Conservation (phyloP, 2,329 filamentous ascomycete genomes). For the Ophiocordyceps sinensis region DNA sequence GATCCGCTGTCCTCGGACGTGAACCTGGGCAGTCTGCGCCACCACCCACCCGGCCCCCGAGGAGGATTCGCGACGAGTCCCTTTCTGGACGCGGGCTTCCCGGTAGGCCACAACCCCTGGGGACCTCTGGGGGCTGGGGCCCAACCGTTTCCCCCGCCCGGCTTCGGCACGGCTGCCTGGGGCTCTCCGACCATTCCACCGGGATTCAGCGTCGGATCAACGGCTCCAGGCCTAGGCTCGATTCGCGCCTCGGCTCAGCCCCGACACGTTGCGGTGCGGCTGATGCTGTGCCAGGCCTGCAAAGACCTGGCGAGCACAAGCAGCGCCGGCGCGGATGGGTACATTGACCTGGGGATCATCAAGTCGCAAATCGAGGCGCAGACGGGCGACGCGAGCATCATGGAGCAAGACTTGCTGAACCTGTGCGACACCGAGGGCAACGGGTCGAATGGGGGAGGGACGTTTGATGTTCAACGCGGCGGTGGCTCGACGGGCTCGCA, state of each 20-base stretch:
- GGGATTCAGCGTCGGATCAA: slow-evolving; percentile 19
- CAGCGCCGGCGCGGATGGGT: slow-evolving; percentile 40
- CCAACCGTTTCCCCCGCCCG: slow-evolving; percentile 30
- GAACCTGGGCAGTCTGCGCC: slow-evolving; percentile 22
- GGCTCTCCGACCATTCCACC: slow-evolving; percentile 17
- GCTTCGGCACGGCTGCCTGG: slow-evolving; percentile 27
- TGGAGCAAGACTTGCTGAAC: slow-evolving; percentile 57
- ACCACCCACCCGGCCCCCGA: slow-evolving; percentile 35
- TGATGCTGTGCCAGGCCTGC: slow-evolving; percentile 67
- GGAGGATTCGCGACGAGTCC: slow-evolving; percentile 24
- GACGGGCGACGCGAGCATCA: slow-evolving; percentile 17
- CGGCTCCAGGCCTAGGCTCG: slow-evolving; percentile 12
- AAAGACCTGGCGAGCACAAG: slow-evolving; percentile 36
- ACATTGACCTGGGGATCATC: slow-evolving; percentile 52
- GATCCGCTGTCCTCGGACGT: slow-evolving; percentile 29
- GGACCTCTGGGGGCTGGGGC: slow-evolving; percentile 18
- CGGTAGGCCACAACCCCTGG: slow-evolving; percentile 25
- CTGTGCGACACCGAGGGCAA: slow-evolving; percentile 89
- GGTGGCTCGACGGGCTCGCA: slow-evolving; percentile 19
- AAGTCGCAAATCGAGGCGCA: slow-evolving; percentile 52
- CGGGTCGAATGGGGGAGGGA: slow-evolving; percentile 74
- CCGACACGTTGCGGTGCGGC: slow-evolving; percentile 53
- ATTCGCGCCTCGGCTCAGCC: slow-evolving; percentile 31
- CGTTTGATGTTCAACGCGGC: slow-evolving; percentile 54
- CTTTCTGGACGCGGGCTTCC: slow-evolving; percentile 27